phyloP scores from a whole-genome alignment of 345 rosid genomes.

The Eutrema heterophyllum region DNA sequence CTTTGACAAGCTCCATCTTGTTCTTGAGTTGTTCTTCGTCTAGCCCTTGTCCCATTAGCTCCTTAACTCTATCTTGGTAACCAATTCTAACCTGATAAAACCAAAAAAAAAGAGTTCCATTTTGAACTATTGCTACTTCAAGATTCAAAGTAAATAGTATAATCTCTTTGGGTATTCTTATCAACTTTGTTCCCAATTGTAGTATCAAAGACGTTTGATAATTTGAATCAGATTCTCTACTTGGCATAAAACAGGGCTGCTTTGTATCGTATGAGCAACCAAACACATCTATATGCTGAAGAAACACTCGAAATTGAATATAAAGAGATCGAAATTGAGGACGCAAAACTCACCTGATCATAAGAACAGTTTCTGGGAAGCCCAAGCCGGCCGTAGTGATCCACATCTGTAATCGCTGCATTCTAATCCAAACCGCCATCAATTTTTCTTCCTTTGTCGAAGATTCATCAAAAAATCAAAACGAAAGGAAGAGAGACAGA shows the following conservation, averaged over 20 bases:
- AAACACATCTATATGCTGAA: not conserved
- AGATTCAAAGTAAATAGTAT: not conserved
- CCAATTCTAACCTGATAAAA: constrained; percentile 42
- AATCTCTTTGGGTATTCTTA: not conserved
- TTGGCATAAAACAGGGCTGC: not conserved
- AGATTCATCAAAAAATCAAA: not conserved
- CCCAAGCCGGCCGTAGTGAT: constrained; percentile 74
- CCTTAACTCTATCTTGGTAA: constrained; percentile 46
- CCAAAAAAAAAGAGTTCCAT: not conserved
- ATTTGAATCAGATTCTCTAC: not conserved
- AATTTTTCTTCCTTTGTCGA: not conserved
- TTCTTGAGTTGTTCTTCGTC: constrained; percentile 49
- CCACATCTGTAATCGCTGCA: constrained; percentile 90
- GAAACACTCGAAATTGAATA: not conserved
- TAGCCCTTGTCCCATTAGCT: constrained; percentile 45
- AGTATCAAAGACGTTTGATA: not conserved
- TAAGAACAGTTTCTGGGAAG: constrained; percentile 53
- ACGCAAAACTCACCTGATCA: constrained; percentile 42
- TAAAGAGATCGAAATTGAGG: not conserved
- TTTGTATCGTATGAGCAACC: not conserved
- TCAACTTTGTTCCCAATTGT: not conserved
- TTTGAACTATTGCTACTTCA: not conserved
- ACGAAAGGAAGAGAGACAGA: not conserved
- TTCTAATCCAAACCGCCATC: constrained; percentile 37
- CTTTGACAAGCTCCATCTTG: constrained; percentile 53